Base-by-base conservation (phyloP, 2,329 filamentous ascomycete species). In the Nothophaeocryptopus gaeumannii region DNA sequence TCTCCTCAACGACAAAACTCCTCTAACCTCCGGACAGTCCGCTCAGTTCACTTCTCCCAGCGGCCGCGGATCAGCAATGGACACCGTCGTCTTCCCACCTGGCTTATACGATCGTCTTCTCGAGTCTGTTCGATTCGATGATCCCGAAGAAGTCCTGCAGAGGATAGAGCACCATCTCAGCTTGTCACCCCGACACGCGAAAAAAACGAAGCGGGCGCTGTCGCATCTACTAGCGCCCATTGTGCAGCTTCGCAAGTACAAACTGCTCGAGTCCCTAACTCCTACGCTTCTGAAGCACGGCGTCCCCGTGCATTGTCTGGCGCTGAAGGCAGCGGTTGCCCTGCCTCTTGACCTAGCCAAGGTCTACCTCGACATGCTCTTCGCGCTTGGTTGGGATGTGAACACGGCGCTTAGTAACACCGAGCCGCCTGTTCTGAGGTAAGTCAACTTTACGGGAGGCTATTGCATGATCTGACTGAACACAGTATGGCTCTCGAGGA, bases 401-500 rank as follows among this genome's bases (percentile, higher is more conserved):
- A 49, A 49, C 20, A 13, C 13, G 30, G 29, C 46, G 10, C 46
- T 49, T 2, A 49, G 46, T 37, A 49, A 49, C 20, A 49, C 46
- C 15, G 32, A 49, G 46, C 46, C 46, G 20, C 38, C 46, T 43
- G 31, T 49, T n/a, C 20, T 49, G 31, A 49, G 46, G 46, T 49
- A 42, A 12, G 10, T 8, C 3, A 5, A 26, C 12, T n/a, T 42
- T 11, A 11, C 20, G 36, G 9, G n/a, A 5, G n/a, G 15, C 29
- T 20, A 47, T 20, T 26, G n/a, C 16, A 8, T 40, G 30, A 35
- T 14, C 46, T 49, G 30, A 47, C 20, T 14, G 16, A 12, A 14
- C 2, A 49, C 30, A 49, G 46, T 42, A 26, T 42, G 5, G 46
- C 46, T 43, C 46, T 49, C 31, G 12, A 49, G 30, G 38, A 49